Evolutionary conservation across 2,329 filamentous ascomycete genomes (phyloP).

Genomic region (Daldinia sp.): DNA sequence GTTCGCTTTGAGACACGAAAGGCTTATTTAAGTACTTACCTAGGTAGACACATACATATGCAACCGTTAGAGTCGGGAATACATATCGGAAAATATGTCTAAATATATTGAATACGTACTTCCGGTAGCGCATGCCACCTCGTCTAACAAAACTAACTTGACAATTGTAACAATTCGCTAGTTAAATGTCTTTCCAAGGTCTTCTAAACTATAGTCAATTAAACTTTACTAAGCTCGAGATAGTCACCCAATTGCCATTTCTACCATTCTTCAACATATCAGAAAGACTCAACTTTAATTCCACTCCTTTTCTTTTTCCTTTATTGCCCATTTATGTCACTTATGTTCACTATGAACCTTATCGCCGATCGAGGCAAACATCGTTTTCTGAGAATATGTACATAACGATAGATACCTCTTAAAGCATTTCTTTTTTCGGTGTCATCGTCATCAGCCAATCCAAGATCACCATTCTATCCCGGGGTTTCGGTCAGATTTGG

Average conservation of each 20-base stretch:
- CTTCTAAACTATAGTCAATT: background rate
- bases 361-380: constrained; percentile 23
- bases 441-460: constrained; percentile 32
- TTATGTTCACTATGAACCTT: background rate
- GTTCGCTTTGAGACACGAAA: constrained; percentile 13
- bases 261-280: background rate
- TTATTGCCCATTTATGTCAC: background rate
- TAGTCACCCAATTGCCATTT: background rate
- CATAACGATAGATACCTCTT: background rate
- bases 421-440: background rate
- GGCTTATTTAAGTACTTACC: background rate
- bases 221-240: background rate
- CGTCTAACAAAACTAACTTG: background rate
- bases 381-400: constrained; percentile 21
- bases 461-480: constrained; percentile 38
- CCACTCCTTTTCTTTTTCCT: background rate
- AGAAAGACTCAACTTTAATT: background rate
- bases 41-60: constrained; percentile 21
- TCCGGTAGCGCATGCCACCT: background rate
- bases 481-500: constrained; percentile 42
- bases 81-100: constrained; percentile 40
- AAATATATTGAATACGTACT: constrained; percentile 16
- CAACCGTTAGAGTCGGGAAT: constrained; percentile 32
- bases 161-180: background rate
- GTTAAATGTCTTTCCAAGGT: background rate